Evolutionary conservation across 805 yeast species (phyloP), one percentile per base, ranked within the genome.

Genomic region (Starmerella apis): DNA sequence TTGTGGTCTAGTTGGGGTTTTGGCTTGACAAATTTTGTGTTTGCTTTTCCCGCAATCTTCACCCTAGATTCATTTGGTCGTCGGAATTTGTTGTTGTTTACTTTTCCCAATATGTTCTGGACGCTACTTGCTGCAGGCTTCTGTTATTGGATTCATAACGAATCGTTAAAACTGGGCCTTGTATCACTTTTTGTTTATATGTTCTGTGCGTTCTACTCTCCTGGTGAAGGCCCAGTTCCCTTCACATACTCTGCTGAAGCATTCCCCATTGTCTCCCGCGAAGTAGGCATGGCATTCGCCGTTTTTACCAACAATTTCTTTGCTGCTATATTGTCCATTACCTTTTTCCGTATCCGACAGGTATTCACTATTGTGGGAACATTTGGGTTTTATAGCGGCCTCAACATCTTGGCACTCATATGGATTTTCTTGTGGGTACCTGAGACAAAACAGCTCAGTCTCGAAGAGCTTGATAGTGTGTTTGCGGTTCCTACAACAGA

Each of bases 161-260:
- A 60, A 22, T 18, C 44, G n/a, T 65, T 75, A 5, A 73, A 84
- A 59, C 66, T 81, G 53, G 95, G 80, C 2, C 72, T 81, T 47
- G 79, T 84, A 48, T 71, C 82, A 5, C 68, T 79, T 52, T 94
- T 92, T 56, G 79, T 86, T 51, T 86, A 86, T 63, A 62, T 86
- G 32, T 85, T 76, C 65, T 71, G 85, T 0, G 73, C 78, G 36
- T 81, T 82, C 50, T 86, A 86, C 66, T 83, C 94, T 0, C 78
- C 84, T 3, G 90, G 94, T 48, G 86, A 82, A 65, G 95, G 95
- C 39, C 94, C 92, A 11, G 92, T 86, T 43, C 94, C 95, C 3
- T 86, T 86, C 69, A 82, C 92, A 2, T 83, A 86, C 62, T 80
- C 53, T 19, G 94, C 94, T 9, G 95, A 86, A 65, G 83, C 54